phyloP scores from a whole-genome alignment of 805 yeast species.

The Cyberlindnera mrakii region DNA sequence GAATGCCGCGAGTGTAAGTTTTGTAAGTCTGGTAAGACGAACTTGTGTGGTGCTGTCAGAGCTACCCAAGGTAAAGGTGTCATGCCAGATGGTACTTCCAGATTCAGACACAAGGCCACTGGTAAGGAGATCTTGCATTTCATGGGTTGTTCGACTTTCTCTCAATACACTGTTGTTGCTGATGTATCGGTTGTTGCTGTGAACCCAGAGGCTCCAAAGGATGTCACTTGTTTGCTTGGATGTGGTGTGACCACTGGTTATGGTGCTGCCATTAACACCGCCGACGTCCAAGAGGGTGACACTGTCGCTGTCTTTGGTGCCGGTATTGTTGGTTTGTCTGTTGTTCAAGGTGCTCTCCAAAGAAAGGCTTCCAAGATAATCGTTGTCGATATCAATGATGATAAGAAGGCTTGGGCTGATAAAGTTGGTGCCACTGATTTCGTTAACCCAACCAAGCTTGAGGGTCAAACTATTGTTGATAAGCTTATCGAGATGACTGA shows the following conservation, averaged over 20 bases:
- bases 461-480: conserved; percentile 72
- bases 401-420: conserved; percentile 78
- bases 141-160: conserved; percentile 97
- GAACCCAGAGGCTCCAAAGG: conserved; percentile 75
- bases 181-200: conserved; percentile 95
- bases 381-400: conserved; percentile 81
- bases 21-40: conserved; percentile 93
- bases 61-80: conserved; percentile 98
- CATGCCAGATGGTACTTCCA: conserved; percentile 96
- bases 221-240: conserved; percentile 87
- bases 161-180: conserved; percentile 96
- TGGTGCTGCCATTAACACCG: conserved; percentile 95
- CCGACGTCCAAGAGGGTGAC: conserved; percentile 85
- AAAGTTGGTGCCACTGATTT: conserved; percentile 96
- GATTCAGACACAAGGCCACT: conserved; percentile 67
- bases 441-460: conserved; percentile 74
- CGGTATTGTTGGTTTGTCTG: conserved; percentile 95
- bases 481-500: conserved; percentile 85
- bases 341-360: conserved; percentile 87
- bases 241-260: conserved; percentile 99
- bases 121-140: conserved; percentile 86
- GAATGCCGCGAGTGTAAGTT: conserved; percentile 94
- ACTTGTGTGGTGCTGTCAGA: conserved; percentile 91
- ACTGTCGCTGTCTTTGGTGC: conserved; percentile 96
- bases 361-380: conserved; percentile 78